These are phyloP conservation scores for Recurvomyces mirabilis DNA, from an alignment of 495 filamentous ascomycete species.

Conservation along the genomic window DNA sequence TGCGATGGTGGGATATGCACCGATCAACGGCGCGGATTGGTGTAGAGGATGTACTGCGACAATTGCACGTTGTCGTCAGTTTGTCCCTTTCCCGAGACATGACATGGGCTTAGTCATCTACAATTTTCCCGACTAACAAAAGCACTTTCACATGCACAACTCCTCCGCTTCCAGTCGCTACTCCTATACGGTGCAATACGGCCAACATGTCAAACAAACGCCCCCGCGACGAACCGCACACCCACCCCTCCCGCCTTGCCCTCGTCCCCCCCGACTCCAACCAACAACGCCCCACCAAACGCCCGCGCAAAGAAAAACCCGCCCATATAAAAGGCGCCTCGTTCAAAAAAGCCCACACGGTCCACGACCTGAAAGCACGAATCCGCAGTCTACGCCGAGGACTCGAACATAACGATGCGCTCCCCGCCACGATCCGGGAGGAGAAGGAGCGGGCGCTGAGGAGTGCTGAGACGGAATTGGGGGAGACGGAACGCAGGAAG, in stretches of 20 bases:
- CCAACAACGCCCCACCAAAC: background rate
- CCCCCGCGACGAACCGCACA: slow-evolving; percentile 5
- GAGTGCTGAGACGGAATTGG: slow-evolving; percentile 63
- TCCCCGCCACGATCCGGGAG: slow-evolving; percentile 64
- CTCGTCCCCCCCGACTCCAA: slow-evolving; percentile 23
- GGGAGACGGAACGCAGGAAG: slow-evolving; percentile 43
- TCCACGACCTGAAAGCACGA: slow-evolving; percentile 44
- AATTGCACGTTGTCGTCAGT: too few relatives aligned
- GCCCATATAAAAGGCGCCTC: slow-evolving; percentile 25
- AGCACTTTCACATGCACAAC: too few relatives aligned
- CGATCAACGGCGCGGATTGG: too few relatives aligned
- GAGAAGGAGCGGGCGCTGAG: slow-evolving; percentile 72
- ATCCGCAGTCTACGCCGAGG: slow-evolving; percentile 51
- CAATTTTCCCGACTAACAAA: too few relatives aligned
- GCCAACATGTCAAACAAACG: slow-evolving; percentile 19
- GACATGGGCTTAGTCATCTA: too few relatives aligned
- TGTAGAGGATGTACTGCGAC: too few relatives aligned
- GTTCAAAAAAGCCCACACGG: slow-evolving; percentile 29
- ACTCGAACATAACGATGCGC: slow-evolving; percentile 43
- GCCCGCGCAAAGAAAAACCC: slow-evolving; percentile 15
- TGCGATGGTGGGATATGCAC: too few relatives aligned
- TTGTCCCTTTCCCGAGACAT: too few relatives aligned
- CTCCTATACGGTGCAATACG: too few relatives aligned
- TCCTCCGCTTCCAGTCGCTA: too few relatives aligned
- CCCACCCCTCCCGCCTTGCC: slow-evolving; percentile 21